Percentiles rank a stretch among this genome's conserved stretches.
Conservation (phyloP, 2,329 filamentous ascomycete species). For the Hypoxylon sp. region DNA sequence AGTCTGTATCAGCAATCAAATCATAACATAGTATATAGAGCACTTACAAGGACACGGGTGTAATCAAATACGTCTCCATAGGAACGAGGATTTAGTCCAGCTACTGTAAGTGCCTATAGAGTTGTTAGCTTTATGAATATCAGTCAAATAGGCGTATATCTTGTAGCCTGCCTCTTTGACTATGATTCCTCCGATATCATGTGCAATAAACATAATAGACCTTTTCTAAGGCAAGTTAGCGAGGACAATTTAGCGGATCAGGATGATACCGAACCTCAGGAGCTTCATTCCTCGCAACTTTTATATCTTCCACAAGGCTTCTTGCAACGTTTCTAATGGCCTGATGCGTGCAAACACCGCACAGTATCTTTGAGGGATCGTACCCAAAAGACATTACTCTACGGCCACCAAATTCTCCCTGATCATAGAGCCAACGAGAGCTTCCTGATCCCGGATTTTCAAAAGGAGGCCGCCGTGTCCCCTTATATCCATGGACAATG, state of each 20-base stretch:
- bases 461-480: constrained; percentile 16
- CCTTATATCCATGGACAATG: constrained; percentile 22
- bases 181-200: constrained; percentile 28
- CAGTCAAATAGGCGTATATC: background rate
- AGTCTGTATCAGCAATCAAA: background rate
- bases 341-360: background rate
- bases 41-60: constrained; percentile 3
- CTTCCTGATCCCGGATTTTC: constrained; percentile 20
- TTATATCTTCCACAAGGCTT: constrained; percentile 5
- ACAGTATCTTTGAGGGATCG: constrained; percentile 2
- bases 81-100: constrained; percentile 4
- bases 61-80: constrained; percentile 13
- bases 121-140: background rate
- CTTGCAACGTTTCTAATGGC: background rate
- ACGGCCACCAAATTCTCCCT: background rate
- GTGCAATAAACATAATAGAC: constrained; percentile 29
- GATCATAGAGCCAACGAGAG: constrained; percentile 13
- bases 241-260: background rate
- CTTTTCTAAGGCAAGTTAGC: constrained; percentile 17
- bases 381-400: constrained; percentile 18
- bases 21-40: background rate
- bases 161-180: constrained; percentile 23
- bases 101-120: constrained; percentile 8
- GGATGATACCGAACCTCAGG: background rate
- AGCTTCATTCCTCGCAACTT: background rate